Conservation (phyloP, 2,329 filamentous ascomycete species). For the Leptographium galeiforme region DNA sequence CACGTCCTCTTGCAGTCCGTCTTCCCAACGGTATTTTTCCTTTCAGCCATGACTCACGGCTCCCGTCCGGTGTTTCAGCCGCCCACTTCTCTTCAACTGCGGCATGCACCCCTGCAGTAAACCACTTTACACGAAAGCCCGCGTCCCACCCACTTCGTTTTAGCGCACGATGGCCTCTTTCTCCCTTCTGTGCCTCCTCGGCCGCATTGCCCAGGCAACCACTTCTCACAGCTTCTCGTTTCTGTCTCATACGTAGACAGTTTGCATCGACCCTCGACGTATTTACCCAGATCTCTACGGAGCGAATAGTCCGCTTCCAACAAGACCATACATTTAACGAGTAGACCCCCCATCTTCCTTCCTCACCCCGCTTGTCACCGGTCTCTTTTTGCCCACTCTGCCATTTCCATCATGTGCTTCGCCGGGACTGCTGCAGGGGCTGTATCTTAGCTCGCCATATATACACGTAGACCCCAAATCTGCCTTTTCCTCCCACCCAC, state of each 20-base stretch:
- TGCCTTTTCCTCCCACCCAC: neutral
- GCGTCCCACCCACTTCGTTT: neutral
- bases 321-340: too few relatives aligned
- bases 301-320: too few relatives aligned
- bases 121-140: conserved; percentile 18
- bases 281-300: neutral
- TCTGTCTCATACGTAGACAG: neutral
- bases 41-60: neutral
- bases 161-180: neutral
- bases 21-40: neutral
- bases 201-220: conserved; percentile 7
- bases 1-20: too few relatives aligned
- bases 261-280: too few relatives aligned
- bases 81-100: neutral
- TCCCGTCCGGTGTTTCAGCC: neutral
- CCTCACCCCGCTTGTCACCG: neutral
- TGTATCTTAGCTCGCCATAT: neutral
- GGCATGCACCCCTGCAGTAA: conserved; percentile 1
- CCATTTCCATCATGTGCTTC: neutral
- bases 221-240: neutral
- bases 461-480: neutral
- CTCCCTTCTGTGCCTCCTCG: neutral
- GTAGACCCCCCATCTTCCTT: neutral
- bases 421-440: neutral
- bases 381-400: neutral